phyloP scores from a whole-genome alignment of 1,139 yeast species.

The Keqinozyma sinolaborantium region DNA sequence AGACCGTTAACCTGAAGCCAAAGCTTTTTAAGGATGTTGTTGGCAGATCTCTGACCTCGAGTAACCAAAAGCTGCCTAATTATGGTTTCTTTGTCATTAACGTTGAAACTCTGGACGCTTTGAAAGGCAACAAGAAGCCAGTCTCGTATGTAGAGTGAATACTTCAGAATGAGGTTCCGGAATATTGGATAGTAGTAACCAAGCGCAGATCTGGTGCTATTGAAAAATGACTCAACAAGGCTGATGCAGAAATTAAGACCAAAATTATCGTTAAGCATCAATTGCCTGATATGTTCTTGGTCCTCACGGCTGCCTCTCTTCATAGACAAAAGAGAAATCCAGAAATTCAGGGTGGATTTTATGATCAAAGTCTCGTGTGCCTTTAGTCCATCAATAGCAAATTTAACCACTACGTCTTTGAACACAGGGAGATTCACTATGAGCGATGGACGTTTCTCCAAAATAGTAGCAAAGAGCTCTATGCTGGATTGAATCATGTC shows the following conservation, averaged over 20 bases:
- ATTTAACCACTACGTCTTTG: conserved; percentile 32
- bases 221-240: conserved; percentile 33
- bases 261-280: conserved; percentile 32
- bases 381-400: conserved; percentile 42
- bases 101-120: conserved; percentile 21
- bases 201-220: conserved; percentile 58
- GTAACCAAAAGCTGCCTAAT: conserved; percentile 56
- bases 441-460: conserved; percentile 50
- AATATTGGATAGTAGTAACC: conserved; percentile 56
- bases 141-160: conserved; percentile 41
- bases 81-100: conserved; percentile 31
- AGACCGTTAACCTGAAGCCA: conserved; percentile 60
- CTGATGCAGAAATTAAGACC: conserved; percentile 33
- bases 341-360: conserved; percentile 59
- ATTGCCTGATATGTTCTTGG: conserved; percentile 27
- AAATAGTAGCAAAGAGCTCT: conserved; percentile 39
- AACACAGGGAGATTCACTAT: conserved; percentile 35
- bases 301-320: conserved; percentile 52
- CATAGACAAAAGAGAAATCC: conserved; percentile 55
- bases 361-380: conserved; percentile 66
- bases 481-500: conserved; percentile 49
- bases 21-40: conserved; percentile 53
- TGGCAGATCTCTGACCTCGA: conserved; percentile 61
- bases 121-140: conserved; percentile 40
- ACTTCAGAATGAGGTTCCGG: conserved; percentile 50